Percentiles rank a stretch among this genome's conserved stretches.
Evolutionary conservation across 2,329 filamentous ascomycete genomes (phyloP).

Genomic region (Penicillium capsulatum): DNA sequence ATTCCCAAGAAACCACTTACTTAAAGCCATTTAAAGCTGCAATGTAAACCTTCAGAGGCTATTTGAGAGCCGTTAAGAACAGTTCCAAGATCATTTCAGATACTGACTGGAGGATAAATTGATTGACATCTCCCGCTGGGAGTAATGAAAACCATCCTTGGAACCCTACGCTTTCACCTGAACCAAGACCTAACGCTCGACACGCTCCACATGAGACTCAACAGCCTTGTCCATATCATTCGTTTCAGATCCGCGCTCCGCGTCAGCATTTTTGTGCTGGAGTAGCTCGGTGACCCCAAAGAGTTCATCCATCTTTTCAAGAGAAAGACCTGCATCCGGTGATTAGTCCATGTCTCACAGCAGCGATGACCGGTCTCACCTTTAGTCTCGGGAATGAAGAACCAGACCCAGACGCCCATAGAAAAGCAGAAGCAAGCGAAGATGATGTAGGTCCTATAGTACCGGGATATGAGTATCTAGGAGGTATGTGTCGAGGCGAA

Average conservation of each 20-base stretch:
- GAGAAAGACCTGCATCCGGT: constrained; percentile 43
- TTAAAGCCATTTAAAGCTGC: too few relatives aligned
- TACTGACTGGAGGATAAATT: too few relatives aligned
- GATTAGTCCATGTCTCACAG: too few relatives aligned
- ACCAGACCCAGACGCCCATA: constrained; percentile 64
- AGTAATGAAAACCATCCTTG: too few relatives aligned
- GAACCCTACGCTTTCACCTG: too few relatives aligned
- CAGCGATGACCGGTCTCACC: too few relatives aligned
- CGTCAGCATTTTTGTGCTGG: constrained; percentile 19
- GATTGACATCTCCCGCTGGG: too few relatives aligned
- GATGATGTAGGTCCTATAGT: constrained; percentile 62
- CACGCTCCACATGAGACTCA: constrained; percentile 14
- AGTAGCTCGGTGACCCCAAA: constrained; percentile 56
- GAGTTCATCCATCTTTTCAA: constrained; percentile 64
- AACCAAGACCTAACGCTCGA: neutral
- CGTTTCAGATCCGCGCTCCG: constrained; percentile 12
- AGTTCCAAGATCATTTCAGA: too few relatives aligned
- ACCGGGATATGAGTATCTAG: constrained; percentile 8
- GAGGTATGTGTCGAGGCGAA: constrained; percentile 15
- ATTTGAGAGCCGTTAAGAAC: too few relatives aligned
- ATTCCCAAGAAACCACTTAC: too few relatives aligned
- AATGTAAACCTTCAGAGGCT: too few relatives aligned
- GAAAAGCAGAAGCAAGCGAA: constrained; percentile 62
- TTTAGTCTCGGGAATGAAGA: constrained; percentile 70
- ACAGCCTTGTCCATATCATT: constrained; percentile 9